These are phyloP conservation scores for Penicillium steckii DNA, from an alignment of 495 filamentous ascomycete species.

Conservation along the genomic window DNA sequence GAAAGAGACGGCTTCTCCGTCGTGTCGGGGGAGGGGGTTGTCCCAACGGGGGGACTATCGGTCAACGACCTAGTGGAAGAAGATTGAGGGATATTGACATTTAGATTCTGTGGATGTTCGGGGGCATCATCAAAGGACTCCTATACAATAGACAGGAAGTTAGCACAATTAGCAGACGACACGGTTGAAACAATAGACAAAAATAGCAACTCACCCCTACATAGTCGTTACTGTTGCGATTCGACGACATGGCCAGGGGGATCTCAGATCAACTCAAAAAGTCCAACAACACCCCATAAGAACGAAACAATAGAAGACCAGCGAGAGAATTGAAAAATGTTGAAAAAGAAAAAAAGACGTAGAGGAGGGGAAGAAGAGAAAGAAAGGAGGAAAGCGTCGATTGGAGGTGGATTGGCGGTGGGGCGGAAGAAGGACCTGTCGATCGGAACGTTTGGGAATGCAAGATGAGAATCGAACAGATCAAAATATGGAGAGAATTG, in stretches of 20 bases:
- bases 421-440: slow-evolving; percentile 21
- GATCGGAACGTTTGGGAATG: slow-evolving; percentile 18
- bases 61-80: slow-evolving; percentile 47
- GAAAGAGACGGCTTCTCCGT: slow-evolving; percentile 36
- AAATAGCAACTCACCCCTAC: slow-evolving; percentile 46
- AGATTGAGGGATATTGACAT: slow-evolving; percentile 36
- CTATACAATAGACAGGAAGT: slow-evolving; percentile 38
- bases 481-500: neutral
- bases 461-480: neutral
- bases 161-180: slow-evolving; percentile 14
- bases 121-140: slow-evolving; percentile 78
- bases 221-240: slow-evolving; percentile 46
- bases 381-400: slow-evolving; percentile 1
- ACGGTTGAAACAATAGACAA: neutral
- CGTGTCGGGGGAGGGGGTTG: slow-evolving; percentile 35
- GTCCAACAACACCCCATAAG: slow-evolving; percentile 19
- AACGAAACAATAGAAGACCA: slow-evolving; percentile 12
- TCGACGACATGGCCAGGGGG: slow-evolving; percentile 32
- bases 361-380: slow-evolving; percentile 12
- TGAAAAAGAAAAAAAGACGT: neutral
- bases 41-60: slow-evolving; percentile 43
- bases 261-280: slow-evolving; percentile 22
- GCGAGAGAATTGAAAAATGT: no score
- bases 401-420: slow-evolving; percentile 4
- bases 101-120: slow-evolving; percentile 47